Conservation (phyloP, 78 protist species). For the Protostelium mycophagum region DNA sequence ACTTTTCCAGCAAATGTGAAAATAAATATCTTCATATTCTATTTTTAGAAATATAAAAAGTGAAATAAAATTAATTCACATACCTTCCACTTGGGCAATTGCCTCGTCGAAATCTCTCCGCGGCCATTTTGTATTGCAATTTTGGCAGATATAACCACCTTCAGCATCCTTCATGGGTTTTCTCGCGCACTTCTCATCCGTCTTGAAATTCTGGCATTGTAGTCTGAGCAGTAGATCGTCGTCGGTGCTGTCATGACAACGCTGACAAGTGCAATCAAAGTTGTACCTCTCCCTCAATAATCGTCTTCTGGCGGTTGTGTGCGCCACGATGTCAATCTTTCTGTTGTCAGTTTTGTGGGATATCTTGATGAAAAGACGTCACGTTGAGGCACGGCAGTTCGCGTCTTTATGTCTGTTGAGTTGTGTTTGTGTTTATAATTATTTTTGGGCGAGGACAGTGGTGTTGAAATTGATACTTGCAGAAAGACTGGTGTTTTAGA, state of each 20-base stretch:
- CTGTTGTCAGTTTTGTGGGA: too few species aligned
- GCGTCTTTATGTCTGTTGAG: too few species aligned
- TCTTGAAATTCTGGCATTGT: not conserved
- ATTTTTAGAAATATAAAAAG: too few species aligned
- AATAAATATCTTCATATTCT: too few species aligned
- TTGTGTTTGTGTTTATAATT: too few species aligned
- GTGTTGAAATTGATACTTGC: too few species aligned
- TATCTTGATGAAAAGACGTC: too few species aligned
- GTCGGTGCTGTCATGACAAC: not conserved
- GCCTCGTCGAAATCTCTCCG: not conserved
- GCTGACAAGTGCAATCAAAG: not conserved
- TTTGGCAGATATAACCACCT: not conserved
- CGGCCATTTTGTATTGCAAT: not conserved
- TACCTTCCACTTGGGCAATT: not conserved
- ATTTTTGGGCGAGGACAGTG: not conserved
- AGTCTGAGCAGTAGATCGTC: not conserved
- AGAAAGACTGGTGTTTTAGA: too few species aligned
- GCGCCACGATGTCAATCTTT: not conserved
- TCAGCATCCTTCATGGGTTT: not conserved
- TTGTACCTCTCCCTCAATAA: not conserved
- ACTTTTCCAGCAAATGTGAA: not conserved
- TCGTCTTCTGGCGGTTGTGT: not conserved
- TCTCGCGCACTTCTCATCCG: not conserved
- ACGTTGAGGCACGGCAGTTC: too few species aligned
- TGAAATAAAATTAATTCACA: too few species aligned